Conservation (phyloP, 805 yeast species). For the Starmerella etchellsii region DNA sequence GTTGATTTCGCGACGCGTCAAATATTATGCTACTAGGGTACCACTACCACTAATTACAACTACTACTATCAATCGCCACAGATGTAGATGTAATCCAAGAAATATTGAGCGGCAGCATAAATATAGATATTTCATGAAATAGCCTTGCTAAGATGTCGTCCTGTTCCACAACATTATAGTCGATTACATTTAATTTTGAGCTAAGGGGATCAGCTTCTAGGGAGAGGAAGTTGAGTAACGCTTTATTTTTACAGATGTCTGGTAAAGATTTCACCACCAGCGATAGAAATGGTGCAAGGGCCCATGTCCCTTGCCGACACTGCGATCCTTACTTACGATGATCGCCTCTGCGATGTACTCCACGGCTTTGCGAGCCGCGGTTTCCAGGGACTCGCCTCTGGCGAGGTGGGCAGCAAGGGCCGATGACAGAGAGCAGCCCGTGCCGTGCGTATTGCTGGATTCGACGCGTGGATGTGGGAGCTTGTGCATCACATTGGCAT, state of each 20-base stretch:
- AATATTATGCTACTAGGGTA: not conserved
- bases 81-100: not conserved
- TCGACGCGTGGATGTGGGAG: slow-evolving; percentile 36
- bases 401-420: slow-evolving; percentile 69
- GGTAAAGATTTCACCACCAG: slow-evolving; percentile 6
- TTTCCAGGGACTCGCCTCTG: slow-evolving; percentile 33
- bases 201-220: too few species aligned
- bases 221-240: too few species aligned
- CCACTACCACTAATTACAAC: too few species aligned
- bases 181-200: too few species aligned
- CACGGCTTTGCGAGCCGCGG: slow-evolving; percentile 45
- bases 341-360: slow-evolving; percentile 55
- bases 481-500: slow-evolving; percentile 37
- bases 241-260: too few species aligned
- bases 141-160: too few species aligned
- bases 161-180: not conserved
- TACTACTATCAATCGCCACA: too few species aligned
- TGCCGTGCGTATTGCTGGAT: slow-evolving; percentile 64
- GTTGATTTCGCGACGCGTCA: slow-evolving; percentile 13
- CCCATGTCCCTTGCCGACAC: slow-evolving; percentile 42
- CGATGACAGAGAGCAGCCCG: slow-evolving; percentile 80
- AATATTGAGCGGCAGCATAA: too few species aligned
- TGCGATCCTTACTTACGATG: slow-evolving; percentile 32
- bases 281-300: slow-evolving; percentile 56
- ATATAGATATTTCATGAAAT: too few species aligned